Percentiles rank a stretch among this genome's conserved stretches.
Evolutionary conservation across 805 yeast genomes (phyloP).

Genomic region (Ogataea sp.): DNA sequence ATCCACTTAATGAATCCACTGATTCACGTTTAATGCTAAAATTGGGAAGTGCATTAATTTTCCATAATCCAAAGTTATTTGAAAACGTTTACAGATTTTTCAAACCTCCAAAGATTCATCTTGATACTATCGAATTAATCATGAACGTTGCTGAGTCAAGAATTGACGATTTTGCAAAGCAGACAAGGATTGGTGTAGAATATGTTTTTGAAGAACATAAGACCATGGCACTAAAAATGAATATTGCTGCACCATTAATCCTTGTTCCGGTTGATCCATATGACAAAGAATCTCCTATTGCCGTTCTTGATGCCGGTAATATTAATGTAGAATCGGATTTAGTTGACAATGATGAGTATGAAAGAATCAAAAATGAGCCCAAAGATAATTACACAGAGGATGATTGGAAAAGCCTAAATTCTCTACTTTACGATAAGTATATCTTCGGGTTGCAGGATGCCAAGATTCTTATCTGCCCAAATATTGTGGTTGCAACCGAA

Average conservation of each 20-base stretch:
- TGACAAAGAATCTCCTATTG: conserved; percentile 79
- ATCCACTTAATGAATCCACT: conserved; percentile 79
- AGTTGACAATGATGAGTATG: conserved; percentile 59
- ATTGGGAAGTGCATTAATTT: conserved; percentile 80
- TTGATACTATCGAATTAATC: conserved; percentile 83
- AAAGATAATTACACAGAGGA: conserved; percentile 43
- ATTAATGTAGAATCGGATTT: conserved; percentile 76
- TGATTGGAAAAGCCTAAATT: conserved; percentile 71
- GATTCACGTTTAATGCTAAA: conserved; percentile 71
- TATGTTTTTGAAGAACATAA: conserved; percentile 93
- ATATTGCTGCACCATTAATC: conserved; percentile 88
- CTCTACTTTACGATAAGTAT: conserved; percentile 86
- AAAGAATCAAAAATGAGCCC: conserved; percentile 57
- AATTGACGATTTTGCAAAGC: conserved; percentile 81
- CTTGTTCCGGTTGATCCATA: conserved; percentile 78
- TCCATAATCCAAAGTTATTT: conserved; percentile 77
- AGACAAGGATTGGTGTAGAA: conserved; percentile 86
- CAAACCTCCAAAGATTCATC: conserved; percentile 77
- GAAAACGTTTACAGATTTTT: conserved; percentile 72
- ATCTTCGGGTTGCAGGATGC: conserved; percentile 73
- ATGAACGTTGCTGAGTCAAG: conserved; percentile 94
- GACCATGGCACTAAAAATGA: conserved; percentile 76
- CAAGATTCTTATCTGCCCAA: conserved; percentile 80
- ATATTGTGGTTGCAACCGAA: conserved; percentile 67
- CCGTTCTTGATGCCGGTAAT: conserved; percentile 93